Conservation (phyloP, 2,329 filamentous ascomycete species). For the Aureobasidium leucospermi region DNA sequence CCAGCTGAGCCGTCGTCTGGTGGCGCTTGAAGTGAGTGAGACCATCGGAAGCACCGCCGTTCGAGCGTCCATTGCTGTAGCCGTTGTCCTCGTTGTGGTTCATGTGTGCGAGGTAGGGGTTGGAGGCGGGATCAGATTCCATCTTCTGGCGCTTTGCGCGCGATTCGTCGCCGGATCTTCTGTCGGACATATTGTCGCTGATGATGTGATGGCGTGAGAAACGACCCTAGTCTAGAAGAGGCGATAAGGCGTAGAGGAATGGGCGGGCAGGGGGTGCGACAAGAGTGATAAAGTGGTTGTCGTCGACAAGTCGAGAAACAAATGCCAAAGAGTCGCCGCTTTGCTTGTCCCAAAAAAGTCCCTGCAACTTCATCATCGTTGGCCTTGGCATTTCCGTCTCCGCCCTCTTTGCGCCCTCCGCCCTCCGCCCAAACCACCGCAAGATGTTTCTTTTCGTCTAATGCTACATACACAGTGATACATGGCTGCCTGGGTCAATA, state of each 20-base stretch:
- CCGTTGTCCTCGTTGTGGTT: conserved; percentile 44
- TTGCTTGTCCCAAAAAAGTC: conserved; percentile 4
- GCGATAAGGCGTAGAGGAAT: background rate
- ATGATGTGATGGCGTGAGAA: background rate
- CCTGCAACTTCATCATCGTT: conserved; percentile 11
- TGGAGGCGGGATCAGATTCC: conserved; percentile 51
- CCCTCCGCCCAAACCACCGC: background rate
- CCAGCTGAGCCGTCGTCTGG: conserved; percentile 69
- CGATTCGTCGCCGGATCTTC: conserved; percentile 45
- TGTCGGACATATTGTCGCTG: conserved; percentile 44
- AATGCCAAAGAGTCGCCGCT: conserved; percentile 9
- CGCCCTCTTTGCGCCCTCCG: background rate
- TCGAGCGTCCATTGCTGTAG: conserved; percentile 25
- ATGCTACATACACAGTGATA: too few relatives aligned
- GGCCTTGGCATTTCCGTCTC: background rate
- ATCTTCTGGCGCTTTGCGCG: conserved; percentile 51
- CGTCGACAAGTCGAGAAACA: conserved; percentile 2
- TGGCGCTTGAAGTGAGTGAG: conserved; percentile 68
- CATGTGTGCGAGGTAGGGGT: conserved; percentile 90
- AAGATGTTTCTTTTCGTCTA: too few relatives aligned
- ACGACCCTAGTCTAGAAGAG: background rate
- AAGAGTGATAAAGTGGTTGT: background rate
- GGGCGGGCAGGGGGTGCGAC: background rate
- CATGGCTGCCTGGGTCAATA: too few relatives aligned
- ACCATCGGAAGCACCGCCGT: conserved; percentile 20